A percentile compares a stretch with the other conserved stretches of the same genome.
Conservation (phyloP, 169 alveolate species). For the Eimeria sp. region DNA sequence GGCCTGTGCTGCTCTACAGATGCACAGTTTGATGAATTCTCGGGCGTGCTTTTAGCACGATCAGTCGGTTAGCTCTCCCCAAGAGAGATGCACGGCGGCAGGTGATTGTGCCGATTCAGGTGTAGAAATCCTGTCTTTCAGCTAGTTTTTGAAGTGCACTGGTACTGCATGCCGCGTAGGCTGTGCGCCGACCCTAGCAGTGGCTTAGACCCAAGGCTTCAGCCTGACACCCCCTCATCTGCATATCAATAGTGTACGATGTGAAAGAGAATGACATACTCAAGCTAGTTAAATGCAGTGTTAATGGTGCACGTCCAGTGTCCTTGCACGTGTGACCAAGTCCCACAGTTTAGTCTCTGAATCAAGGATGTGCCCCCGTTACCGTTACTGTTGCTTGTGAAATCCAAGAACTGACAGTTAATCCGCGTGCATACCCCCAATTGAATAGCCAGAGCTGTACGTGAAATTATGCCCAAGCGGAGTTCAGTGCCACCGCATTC, state of each 20-base stretch:
- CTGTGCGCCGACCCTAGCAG: too few relatives aligned
- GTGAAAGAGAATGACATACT: too few relatives aligned
- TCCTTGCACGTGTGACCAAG: too few relatives aligned
- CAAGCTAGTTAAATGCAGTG: too few relatives aligned
- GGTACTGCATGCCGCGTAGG: neutral
- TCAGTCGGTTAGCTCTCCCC: neutral
- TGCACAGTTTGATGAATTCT: neutral
- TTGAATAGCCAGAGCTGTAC: neutral
- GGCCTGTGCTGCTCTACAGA: neutral
- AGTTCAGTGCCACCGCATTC: neutral
- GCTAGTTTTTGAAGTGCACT: neutral
- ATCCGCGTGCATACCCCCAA: neutral
- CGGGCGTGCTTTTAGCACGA: neutral
- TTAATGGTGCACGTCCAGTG: too few relatives aligned
- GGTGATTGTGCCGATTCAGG: neutral
- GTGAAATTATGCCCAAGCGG: neutral
- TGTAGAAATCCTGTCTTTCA: neutral
- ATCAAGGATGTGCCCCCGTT: neutral
- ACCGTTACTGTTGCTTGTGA: neutral
- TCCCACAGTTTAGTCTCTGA: too few relatives aligned
- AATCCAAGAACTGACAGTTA: neutral
- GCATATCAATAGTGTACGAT: too few relatives aligned
- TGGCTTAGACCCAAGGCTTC: too few relatives aligned
- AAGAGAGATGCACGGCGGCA: neutral
- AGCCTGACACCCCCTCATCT: too few relatives aligned